Conservation (phyloP, 805 yeast species). For the Candida endomychidarum region DNA sequence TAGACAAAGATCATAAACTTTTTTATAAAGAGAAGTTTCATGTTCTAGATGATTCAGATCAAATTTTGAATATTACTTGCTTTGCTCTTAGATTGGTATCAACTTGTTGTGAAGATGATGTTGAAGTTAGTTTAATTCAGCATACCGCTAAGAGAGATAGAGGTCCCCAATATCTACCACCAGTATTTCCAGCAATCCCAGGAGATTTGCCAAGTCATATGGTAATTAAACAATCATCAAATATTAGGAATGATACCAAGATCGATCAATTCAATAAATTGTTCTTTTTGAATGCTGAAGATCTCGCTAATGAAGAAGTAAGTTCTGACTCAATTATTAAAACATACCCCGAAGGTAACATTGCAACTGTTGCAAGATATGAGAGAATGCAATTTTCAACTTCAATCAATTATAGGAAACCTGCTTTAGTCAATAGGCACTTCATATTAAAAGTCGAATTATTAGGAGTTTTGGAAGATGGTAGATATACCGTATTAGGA, state of each 20-base stretch:
- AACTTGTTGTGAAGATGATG: conserved; percentile 50
- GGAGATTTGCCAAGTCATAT: conserved; percentile 59
- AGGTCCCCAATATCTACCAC: conserved; percentile 67
- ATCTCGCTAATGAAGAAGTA: background rate
- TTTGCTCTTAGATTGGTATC: conserved; percentile 57
- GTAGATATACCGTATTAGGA: conserved; percentile 36
- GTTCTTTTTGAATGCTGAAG: conserved; percentile 39
- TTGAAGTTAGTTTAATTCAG: conserved; percentile 52
- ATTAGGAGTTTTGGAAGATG: conserved; percentile 42
- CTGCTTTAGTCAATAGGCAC: conserved; percentile 45
- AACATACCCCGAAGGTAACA: conserved; percentile 49
- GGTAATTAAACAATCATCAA: conserved; percentile 56
- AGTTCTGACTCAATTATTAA: conserved; percentile 25
- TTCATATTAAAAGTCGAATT: conserved; percentile 54
- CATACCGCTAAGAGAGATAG: conserved; percentile 75
- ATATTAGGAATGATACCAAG: conserved; percentile 55
- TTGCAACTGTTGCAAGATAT: conserved; percentile 60
- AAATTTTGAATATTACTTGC: conserved; percentile 33
- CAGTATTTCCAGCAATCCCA: conserved; percentile 54
- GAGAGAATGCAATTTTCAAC: conserved; percentile 70
- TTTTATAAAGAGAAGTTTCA: conserved; percentile 34
- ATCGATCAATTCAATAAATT: conserved; percentile 52
- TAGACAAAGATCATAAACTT: conserved; percentile 24
- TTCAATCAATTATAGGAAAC: conserved; percentile 46
- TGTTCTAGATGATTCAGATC: conserved; percentile 23